Conservation (phyloP, 2,329 filamentous ascomycete genomes). For the Colletotrichum australisinense region DNA sequence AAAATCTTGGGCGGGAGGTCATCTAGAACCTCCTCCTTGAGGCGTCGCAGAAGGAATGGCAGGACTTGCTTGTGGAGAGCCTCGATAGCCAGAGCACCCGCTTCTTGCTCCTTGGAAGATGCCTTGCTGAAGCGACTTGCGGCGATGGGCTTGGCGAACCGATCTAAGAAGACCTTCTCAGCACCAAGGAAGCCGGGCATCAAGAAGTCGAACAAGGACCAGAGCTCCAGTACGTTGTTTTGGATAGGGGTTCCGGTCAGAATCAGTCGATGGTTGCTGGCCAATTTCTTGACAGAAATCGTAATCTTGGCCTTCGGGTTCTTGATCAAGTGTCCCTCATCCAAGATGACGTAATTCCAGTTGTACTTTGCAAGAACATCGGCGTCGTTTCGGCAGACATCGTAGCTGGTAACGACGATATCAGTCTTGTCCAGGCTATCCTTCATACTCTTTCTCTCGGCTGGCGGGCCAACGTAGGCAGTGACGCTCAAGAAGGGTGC, state of each 20-base stretch:
- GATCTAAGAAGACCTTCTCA: constrained; percentile 93
- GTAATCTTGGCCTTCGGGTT: constrained; percentile 98
- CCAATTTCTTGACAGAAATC: constrained; percentile 87
- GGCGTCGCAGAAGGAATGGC: constrained; percentile 92
- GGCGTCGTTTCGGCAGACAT: constrained; percentile 96
- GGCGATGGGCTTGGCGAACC: constrained; percentile 94
- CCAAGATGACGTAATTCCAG: constrained; percentile 98
- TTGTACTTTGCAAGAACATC: constrained; percentile 84
- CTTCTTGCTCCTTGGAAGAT: constrained; percentile 97
- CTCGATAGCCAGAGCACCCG: constrained; percentile 94
- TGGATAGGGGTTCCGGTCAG: constrained; percentile 97
- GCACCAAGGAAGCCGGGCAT: constrained; percentile 98
- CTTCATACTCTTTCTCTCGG: constrained; percentile 79
- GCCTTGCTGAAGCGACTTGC: constrained; percentile 96
- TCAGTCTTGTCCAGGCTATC: constrained; percentile 81
- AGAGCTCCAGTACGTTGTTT: constrained; percentile 96
- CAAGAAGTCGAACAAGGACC: constrained; percentile 98
- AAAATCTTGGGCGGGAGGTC: constrained; percentile 98
- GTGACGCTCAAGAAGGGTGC: constrained; percentile 92
- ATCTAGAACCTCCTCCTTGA: constrained; percentile 97
- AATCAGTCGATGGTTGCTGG: constrained; percentile 94
- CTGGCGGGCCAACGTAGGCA: constrained; percentile 90
- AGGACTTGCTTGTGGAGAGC: constrained; percentile 98
- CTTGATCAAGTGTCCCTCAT: constrained; percentile 98
- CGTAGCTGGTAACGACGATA: constrained; percentile 96